These are phyloP conservation scores for Lactarius deliciosus DNA, from an alignment of 768 basidiomycete genomes.

Conservation along the genomic window DNA sequence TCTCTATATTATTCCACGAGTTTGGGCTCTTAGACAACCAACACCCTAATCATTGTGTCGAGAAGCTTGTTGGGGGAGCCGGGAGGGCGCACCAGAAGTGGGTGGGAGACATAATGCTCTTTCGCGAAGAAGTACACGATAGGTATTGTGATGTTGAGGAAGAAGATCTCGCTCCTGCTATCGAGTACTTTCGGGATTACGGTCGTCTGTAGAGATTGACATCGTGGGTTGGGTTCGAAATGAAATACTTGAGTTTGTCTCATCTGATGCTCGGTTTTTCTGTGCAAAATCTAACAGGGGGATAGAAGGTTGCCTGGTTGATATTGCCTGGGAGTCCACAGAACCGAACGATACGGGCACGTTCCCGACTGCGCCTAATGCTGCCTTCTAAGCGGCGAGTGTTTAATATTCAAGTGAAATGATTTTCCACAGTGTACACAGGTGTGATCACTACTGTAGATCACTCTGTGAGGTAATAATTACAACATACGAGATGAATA, in stretches of 20 bases:
- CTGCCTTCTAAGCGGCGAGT: too few species aligned
- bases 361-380: too few species aligned
- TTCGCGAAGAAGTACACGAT: conserved; percentile 21
- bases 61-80: conserved; percentile 22
- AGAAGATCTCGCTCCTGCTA: conserved; percentile 21
- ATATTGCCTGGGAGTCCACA: too few species aligned
- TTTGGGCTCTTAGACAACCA: conserved; percentile 20
- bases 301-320: too few species aligned
- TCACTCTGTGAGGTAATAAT: too few species aligned
- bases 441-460: too few species aligned
- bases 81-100: conserved; percentile 15
- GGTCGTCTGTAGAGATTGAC: conserved; percentile 15
- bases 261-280: neutral
- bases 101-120: conserved; percentile 27
- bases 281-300: neutral
- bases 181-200: conserved; percentile 28
- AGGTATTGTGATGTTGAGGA: conserved; percentile 24
- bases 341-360: too few species aligned
- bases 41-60: conserved; percentile 24
- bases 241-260: neutral
- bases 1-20: conserved; percentile 27
- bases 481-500: too few species aligned
- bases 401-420: too few species aligned
- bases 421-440: too few species aligned
- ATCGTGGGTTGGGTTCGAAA: neutral